A percentile compares a stretch with the other conserved stretches of the same genome.
Conservation (phyloP, 2,329 filamentous ascomycete species). For the Colletotrichum liriopes region DNA sequence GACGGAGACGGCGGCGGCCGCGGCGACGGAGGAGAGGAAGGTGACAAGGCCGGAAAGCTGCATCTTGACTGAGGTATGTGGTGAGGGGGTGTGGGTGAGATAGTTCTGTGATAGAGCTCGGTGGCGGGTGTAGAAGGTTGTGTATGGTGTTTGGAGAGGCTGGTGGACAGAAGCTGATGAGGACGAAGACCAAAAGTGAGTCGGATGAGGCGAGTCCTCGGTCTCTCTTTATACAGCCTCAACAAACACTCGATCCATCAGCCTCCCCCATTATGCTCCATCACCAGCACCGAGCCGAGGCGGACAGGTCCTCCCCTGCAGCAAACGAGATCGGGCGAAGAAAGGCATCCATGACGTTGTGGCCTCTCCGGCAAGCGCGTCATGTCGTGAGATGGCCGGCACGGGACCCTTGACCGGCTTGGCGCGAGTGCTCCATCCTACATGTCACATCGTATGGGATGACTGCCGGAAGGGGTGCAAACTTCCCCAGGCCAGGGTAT, state of each 20-base stretch:
- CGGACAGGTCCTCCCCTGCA: conserved; percentile 14
- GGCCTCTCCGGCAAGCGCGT: conserved; percentile 72
- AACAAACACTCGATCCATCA: conserved; percentile 1
- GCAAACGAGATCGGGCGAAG: neutral
- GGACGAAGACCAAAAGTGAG: neutral
- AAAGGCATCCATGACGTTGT: conserved; percentile 71
- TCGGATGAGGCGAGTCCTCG: conserved; percentile 3
- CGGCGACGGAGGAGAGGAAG: conserved; percentile 56
- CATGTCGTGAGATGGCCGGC: conserved; percentile 35
- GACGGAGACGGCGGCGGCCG: conserved; percentile 63
- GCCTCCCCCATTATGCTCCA: conserved; percentile 20
- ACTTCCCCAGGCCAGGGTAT: conserved; percentile 16
- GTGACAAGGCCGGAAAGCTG: conserved; percentile 59
- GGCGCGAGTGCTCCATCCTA: conserved; percentile 26
- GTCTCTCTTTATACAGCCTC: conserved; percentile 33
- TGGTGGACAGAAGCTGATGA: conserved; percentile 32
- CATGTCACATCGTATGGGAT: conserved; percentile 39
- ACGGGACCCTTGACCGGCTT: conserved; percentile 25
- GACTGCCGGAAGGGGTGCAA: conserved; percentile 26
- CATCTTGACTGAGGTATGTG: conserved; percentile 55
- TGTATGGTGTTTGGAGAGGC: conserved; percentile 16
- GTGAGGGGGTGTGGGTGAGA: conserved; percentile 53
- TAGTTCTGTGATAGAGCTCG: conserved; percentile 1
- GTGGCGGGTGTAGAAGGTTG: conserved; percentile 1
- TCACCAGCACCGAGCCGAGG: conserved; percentile 28